Evolutionary conservation across 2,329 filamentous ascomycete genomes (phyloP), one percentile per base, ranked within the genome.

Genomic region (Apiospora marii): DNA sequence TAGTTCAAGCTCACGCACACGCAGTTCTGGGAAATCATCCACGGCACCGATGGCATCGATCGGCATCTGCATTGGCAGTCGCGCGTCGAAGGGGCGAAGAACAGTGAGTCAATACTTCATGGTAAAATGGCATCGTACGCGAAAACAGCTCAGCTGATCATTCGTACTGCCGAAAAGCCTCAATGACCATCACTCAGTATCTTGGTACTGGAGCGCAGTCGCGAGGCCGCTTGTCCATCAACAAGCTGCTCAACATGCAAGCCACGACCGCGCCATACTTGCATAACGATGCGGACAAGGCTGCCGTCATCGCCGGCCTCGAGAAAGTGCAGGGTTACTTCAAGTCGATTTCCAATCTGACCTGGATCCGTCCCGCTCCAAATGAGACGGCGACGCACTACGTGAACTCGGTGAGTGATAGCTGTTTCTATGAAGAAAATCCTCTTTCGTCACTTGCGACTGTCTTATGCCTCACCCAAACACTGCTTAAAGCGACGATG

Each of bases 31-130:
- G 89, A 91, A 74, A 86, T 88, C 70, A 86, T 91, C 77, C 82
- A 80, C 51, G 86, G 85, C 12, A 78, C 80, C 0, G 91, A 93
- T 75, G 89, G 89, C 43, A 87, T 90, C 71, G 85, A 87, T 8
- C 86, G 91, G 61, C 88, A 91, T 74, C 82, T 92, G 30, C 91
- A 92, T 78, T 92, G 88, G 84, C 92, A 90, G 24, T 87, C 89
- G 53, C 86, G 90, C 72, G 89, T 91, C 48, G 90, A 92, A 74
- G 87, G 75, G 10, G 71, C 71, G 2, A 73, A 19, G 61, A 75
- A 75, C 4, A 77, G 76, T 76, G 61, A 73, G 73, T 68, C 10
- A 51, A 51, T n/a, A 12, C 4, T 22, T 14, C 10, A 24, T n/a
- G 10, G 19, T 37, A 16, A 16, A 12, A 37, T 22, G 30, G 3